These are phyloP conservation scores for Botrytis cinerea DNA, from an alignment of 2,329 filamentous ascomycete species.

Conservation along the genomic window DNA sequence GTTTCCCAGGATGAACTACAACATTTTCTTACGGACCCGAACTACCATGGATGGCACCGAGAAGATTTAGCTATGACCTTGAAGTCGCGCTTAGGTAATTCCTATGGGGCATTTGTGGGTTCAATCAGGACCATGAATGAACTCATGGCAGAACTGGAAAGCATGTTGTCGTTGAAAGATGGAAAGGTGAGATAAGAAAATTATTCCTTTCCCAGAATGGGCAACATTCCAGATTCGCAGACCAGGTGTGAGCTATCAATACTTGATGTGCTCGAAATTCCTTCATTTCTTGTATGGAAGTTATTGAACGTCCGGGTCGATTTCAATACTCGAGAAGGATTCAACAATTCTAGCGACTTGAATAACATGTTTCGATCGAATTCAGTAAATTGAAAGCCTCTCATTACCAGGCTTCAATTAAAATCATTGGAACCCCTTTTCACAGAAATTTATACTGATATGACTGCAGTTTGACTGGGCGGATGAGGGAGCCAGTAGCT, in stretches of 20 bases:
- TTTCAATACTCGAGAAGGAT: no score
- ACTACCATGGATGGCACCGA: constrained; percentile 32
- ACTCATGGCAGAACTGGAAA: constrained; percentile 31
- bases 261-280: no score
- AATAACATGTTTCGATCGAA: no score
- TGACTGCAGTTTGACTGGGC: constrained; percentile 34
- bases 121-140: constrained; percentile 31
- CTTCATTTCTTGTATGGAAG: no score
- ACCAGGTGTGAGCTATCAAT: no score
- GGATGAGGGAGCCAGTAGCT: constrained; percentile 29
- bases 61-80: constrained; percentile 28
- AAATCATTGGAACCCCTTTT: background rate
- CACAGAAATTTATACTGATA: constrained; percentile 13
- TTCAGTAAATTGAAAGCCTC: no score
- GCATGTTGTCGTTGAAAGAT: constrained; percentile 33
- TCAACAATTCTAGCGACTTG: no score
- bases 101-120: constrained; percentile 30
- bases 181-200: constrained; percentile 29
- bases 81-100: constrained; percentile 28
- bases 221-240: no score
- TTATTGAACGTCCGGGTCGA: no score
- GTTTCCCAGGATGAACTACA: constrained; percentile 31
- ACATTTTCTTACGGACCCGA: constrained; percentile 27
- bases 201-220: background rate
- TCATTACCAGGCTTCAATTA: no score